A percentile compares a stretch with the other conserved stretches of the same genome.
Evolutionary conservation across 1,284 basidiomycete genomes (phyloP).

Genomic region (Exobasidium rhododendri): DNA sequence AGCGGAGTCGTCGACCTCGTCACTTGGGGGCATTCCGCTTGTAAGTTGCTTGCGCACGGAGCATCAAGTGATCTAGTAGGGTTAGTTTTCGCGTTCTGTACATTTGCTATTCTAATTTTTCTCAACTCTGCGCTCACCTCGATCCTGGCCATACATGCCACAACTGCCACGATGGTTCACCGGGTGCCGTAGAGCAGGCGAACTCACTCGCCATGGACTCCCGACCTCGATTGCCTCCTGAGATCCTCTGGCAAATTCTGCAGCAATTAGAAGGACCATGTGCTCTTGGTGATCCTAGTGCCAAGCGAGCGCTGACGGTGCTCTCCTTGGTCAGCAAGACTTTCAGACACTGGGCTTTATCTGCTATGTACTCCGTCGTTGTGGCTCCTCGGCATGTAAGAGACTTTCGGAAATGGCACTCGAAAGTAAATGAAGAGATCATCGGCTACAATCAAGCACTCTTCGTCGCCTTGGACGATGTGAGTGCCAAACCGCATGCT

Average conservation of each 20-base stretch:
- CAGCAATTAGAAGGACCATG: slow-evolving; percentile 26
- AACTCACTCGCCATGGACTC: too few relatives aligned
- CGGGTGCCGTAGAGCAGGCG: too few relatives aligned
- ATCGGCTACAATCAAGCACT: not conserved
- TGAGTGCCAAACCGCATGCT: slow-evolving; percentile 12
- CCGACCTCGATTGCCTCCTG: slow-evolving; percentile 33
- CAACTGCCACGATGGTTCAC: too few relatives aligned
- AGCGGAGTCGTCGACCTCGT: not conserved
- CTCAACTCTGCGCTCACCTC: too few relatives aligned
- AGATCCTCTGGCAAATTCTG: slow-evolving; percentile 36
- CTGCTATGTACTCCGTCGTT: slow-evolving; percentile 39
- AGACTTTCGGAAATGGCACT: slow-evolving; percentile 49
- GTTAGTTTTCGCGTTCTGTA: too few relatives aligned
- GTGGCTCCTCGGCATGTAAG: slow-evolving; percentile 49
- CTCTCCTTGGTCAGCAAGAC: slow-evolving; percentile 33
- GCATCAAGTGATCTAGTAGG: too few relatives aligned
- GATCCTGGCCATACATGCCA: too few relatives aligned
- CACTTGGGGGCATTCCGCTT: too few relatives aligned
- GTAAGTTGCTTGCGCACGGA: too few relatives aligned
- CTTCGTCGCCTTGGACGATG: slow-evolving; percentile 4
- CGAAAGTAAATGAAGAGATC: slow-evolving; percentile 25
- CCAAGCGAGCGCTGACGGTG: slow-evolving; percentile 29
- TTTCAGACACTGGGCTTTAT: slow-evolving; percentile 39
- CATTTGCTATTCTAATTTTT: too few relatives aligned
- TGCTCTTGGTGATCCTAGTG: slow-evolving; percentile 28